A percentile compares a stretch with the other conserved stretches of the same genome.
These are phyloP conservation scores for Diplodia mutila DNA, from an alignment of 2,329 filamentous ascomycete genomes.

Conservation along the genomic window DNA sequence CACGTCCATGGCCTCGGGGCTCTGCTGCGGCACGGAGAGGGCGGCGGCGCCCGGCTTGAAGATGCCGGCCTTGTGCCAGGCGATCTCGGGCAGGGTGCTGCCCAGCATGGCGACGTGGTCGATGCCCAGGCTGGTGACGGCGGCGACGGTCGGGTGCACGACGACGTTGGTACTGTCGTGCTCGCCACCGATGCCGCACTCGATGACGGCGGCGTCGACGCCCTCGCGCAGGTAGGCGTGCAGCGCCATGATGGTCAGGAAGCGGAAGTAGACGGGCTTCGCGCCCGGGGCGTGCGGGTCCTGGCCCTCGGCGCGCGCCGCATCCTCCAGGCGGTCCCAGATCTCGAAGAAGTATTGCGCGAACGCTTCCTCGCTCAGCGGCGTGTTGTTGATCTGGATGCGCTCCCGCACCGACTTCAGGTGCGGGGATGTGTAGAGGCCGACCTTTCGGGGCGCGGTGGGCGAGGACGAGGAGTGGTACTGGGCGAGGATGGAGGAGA, in stretches of 20 bases:
- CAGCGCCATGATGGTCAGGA: constrained; percentile 84
- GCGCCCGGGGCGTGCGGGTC: constrained; percentile 55
- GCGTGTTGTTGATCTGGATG: constrained; percentile 76
- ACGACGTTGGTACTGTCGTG: constrained; percentile 92
- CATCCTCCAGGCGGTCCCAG: constrained; percentile 70
- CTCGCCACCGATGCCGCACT: constrained; percentile 93
- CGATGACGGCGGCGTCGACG: constrained; percentile 78
- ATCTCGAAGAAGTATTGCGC: constrained; percentile 80
- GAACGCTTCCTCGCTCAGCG: constrained; percentile 71
- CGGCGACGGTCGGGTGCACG: constrained; percentile 68
- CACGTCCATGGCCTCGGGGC: constrained; percentile 58
- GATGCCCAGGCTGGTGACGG: constrained; percentile 80
- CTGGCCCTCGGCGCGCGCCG: constrained; percentile 55
- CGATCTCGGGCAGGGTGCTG: constrained; percentile 76
- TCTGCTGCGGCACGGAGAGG: constrained; percentile 68
- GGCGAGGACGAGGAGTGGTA: constrained; percentile 51
- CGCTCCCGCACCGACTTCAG: constrained; percentile 81
- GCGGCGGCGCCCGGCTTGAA: constrained; percentile 69
- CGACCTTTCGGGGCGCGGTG: constrained; percentile 60
- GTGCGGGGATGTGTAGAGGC: constrained; percentile 85
- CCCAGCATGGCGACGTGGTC: constrained; percentile 85
- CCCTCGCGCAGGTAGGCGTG: constrained; percentile 79
- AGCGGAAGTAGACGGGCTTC: constrained; percentile 93
- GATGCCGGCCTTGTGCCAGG: constrained; percentile 91
- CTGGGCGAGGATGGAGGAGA: constrained; percentile 75